Conservation (phyloP, 169 alveolate genomes). For the Plasmodium fragile region DNA sequence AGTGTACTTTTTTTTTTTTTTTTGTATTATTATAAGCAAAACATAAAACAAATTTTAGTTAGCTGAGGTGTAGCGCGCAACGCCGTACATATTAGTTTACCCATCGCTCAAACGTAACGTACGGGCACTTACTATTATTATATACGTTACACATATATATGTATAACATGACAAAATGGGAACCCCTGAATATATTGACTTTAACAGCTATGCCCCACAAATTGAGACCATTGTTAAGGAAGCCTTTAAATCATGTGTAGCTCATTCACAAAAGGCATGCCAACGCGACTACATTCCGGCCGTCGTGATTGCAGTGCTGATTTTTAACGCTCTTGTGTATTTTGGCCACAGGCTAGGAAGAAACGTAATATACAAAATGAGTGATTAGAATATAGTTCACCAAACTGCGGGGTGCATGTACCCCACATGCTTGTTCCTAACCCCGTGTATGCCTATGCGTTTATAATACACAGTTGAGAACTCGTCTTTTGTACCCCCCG, state of each 20-base stretch:
- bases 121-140: neutral
- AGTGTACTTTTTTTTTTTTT: neutral
- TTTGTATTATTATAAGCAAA: neutral
- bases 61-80: neutral
- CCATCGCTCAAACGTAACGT: neutral
- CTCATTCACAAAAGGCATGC: slow-evolving; percentile 3
- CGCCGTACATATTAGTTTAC: neutral
- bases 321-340: slow-evolving; percentile 23
- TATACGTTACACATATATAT: neutral
- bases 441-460: neutral
- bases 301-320: slow-evolving; percentile 1
- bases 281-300: slow-evolving; percentile 30
- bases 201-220: neutral
- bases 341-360: slow-evolving; percentile 21
- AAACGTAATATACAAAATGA: slow-evolving; percentile 15
- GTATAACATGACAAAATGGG: neutral
- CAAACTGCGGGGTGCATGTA: neutral
- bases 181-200: neutral
- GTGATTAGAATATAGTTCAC: neutral
- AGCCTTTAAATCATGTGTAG: slow-evolving; percentile 15
- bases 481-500: neutral
- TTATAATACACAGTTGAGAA: neutral
- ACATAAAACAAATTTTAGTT: neutral
- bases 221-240: neutral
- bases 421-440: neutral